Conservation (phyloP, 306 rosid species). For the Lathyrus aphaca region DNA sequence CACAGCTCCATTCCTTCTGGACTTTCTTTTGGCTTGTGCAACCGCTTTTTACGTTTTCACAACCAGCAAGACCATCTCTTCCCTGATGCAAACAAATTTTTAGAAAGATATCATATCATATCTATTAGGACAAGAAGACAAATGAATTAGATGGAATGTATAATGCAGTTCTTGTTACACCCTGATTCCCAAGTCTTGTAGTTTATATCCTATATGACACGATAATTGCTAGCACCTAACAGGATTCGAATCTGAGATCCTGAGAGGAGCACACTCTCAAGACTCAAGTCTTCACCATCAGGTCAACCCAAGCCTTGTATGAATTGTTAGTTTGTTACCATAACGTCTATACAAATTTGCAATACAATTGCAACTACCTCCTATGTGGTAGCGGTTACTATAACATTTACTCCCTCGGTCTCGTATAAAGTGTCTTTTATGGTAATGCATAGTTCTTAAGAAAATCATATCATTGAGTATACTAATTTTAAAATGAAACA, state of each 20-base stretch:
- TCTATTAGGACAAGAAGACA: slow-evolving; percentile 7
- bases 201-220: no score
- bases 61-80: slow-evolving; percentile 12
- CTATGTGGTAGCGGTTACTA: neutral
- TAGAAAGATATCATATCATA: neutral
- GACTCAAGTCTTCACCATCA: no score
- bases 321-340: no score
- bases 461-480: neutral
- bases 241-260: no score
- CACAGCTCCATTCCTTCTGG: slow-evolving; percentile 74
- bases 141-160: slow-evolving; percentile 10
- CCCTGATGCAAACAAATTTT: slow-evolving; percentile 47
- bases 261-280: no score
- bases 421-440: neutral
- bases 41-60: slow-evolving; percentile 28
- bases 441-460: neutral
- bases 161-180: no score
- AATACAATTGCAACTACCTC: no score
- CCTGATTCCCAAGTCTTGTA: no score
- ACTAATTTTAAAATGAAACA: neutral
- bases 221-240: no score
- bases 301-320: no score
- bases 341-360: no score
- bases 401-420: neutral
- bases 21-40: slow-evolving; percentile 32